phyloP scores from a whole-genome alignment of 2,329 filamentous ascomycete species.

The Colletotrichum sp. region DNA sequence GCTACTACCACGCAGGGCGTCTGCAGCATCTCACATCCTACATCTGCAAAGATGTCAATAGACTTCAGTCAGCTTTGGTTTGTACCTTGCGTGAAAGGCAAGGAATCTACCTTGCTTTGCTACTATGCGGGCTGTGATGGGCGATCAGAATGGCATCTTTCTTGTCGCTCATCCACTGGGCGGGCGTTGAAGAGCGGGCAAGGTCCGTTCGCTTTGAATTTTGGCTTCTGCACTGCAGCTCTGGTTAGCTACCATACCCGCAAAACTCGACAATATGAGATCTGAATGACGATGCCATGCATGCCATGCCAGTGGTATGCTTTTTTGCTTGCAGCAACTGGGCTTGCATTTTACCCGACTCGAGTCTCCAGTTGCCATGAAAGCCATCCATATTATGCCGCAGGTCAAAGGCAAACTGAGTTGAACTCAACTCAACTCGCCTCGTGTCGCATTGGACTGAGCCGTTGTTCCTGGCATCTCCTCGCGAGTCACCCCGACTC shows the following conservation, averaged over 20 bases:
- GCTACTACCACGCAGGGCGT: background rate
- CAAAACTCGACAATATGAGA: background rate
- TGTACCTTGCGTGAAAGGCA: conserved; percentile 4
- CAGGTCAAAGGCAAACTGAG: background rate
- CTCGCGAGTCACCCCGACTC: background rate
- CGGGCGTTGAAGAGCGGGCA: background rate
- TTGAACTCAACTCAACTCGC: conserved; percentile 10
- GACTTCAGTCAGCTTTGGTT: background rate
- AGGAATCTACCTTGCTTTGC: background rate
- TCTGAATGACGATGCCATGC: conserved; percentile 11
- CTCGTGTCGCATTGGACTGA: conserved; percentile 2
- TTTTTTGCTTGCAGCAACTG: background rate
- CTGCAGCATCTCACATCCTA: background rate
- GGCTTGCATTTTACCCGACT: background rate
- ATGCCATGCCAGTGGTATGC: background rate
- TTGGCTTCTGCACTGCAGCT: conserved; percentile 3
- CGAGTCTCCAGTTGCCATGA: background rate
- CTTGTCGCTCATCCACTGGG: background rate
- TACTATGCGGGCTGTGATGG: background rate
- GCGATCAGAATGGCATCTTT: background rate
- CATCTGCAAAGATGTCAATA: background rate
- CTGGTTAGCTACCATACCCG: background rate
- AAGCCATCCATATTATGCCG: background rate
- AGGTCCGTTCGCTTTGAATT: background rate
- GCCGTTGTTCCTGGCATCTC: background rate